Evolutionary conservation across 2,329 filamentous ascomycete genomes (phyloP), one percentile per base, ranked within the genome.

Genomic region (Cryphonectria parasitica): DNA sequence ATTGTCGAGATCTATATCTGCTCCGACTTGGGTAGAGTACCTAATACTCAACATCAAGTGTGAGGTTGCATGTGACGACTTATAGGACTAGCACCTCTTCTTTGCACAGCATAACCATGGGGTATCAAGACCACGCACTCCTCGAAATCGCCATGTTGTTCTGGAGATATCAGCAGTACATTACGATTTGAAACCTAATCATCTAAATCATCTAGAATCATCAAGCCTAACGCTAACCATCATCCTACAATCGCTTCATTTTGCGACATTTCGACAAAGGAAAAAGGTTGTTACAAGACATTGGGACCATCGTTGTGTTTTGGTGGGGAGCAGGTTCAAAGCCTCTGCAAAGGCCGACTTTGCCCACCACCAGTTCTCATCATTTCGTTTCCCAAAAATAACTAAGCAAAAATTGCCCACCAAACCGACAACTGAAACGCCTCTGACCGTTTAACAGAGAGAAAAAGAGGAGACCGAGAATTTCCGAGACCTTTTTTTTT

Each of bases 301-400:
- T 54, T 56, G 52, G 34, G 61, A 41, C 62, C 52, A 43, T 52
- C 17, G 39, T 45, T 49, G 28, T 49, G 45, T n/a, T 22, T 64
- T 22, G 39, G 63, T 34, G 13, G 39, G 28, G 43, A 52, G 15
- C 63, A 52, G 19, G 19, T 6, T 28, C 10, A 8, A 25, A 17
- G 43, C 28, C 39, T 54, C 17, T 31, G 25, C 11, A 17, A 39
- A 43, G 54, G 31, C 54, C 63, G 45, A 67, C 45, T n/a, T 60
- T 17, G 39, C 34, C 45, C 28, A 66, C 62, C 63, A n/a, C 66
- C 36, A 39, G 31, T 69, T 63, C 43, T 71, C 70, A 62, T 71
- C 58, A 71, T 43, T 69, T 71, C 70, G 64, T 71, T 36, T 64
- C 43, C 1, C 10, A 39, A 0, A 11, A 52, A 31, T 19, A 10